Base-by-base conservation (phyloP, 2,329 filamentous ascomycete genomes). In the Sordariomycetes sp. region DNA sequence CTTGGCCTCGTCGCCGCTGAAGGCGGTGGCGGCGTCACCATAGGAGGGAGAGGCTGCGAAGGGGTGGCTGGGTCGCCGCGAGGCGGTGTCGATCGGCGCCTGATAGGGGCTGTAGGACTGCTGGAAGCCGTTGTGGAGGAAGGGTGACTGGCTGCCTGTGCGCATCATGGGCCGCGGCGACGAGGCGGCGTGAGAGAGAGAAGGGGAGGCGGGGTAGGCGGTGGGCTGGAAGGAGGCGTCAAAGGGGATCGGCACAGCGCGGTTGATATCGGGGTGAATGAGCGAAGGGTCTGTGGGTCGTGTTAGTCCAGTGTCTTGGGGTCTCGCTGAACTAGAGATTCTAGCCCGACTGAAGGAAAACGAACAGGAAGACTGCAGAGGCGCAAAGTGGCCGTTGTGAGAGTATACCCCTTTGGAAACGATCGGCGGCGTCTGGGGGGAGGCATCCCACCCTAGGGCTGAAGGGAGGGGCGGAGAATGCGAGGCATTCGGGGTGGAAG, bases 61-160 rank as follows among this genome's bases (percentile, higher is more conserved):
- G 18, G 89, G 92, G 62, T 65, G 61, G 54, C 89, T 93, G 58
- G 82, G 82, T 55, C 87, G 79, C 51, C 88, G 79, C 59, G 80
- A 76, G 50, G 74, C 71, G 14, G 57, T 14, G 37, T 58, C 57
- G 50, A 54, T 43, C 18, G 79, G 74, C 1, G 76, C 72, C 40
- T 73, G 71, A 68, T 77, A 83, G 11, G 80, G 79, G 64, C 78
- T 79, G 69, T 83, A 85, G 50, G 78, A 77, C 63, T 81, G 77
- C 65, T 78, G 85, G 61, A 72, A 68, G 51, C 76, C 73, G 62
- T 73, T 76, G 62, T 80, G 80, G 60, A 87, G 76, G 66, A 85
- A 87, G 3, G 88, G 88, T n/a, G 87, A 89, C 16, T 81, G 77
- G 67, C 80, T 84, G 61, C 77, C 79, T 58, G 74, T 77, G 65